phyloP scores from a whole-genome alignment of 768 basidiomycete species.

The Collybiopsis confluens region DNA sequence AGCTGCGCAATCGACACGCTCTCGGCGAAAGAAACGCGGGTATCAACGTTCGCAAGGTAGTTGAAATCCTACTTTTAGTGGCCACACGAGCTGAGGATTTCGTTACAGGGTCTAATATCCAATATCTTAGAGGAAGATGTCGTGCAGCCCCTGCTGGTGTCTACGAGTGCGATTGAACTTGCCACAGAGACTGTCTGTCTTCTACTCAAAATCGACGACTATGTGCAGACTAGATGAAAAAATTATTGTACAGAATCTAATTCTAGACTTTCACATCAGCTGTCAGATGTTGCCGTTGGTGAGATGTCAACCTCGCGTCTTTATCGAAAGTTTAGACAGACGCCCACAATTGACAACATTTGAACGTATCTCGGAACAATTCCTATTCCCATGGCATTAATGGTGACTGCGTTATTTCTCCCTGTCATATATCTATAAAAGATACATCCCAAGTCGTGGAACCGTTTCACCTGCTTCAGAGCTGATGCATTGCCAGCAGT shows the following conservation, averaged over 20 bases:
- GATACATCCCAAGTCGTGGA: too few relatives aligned
- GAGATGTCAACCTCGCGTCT: too few relatives aligned
- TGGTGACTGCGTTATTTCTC: too few relatives aligned
- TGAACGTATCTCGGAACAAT: too few relatives aligned
- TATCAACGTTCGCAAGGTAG: conserved; percentile 95
- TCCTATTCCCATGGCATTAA: too few relatives aligned
- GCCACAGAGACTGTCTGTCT: conserved; percentile 97
- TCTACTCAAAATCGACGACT: conserved; percentile 93
- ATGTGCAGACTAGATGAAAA: conserved; percentile 69
- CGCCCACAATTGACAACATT: too few relatives aligned
- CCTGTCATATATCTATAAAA: too few relatives aligned
- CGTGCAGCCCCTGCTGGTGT: conserved; percentile 91
- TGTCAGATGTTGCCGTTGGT: too few relatives aligned
- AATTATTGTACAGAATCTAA: not conserved
- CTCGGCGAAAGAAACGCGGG: conserved; percentile 92
- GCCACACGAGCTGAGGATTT: not conserved
- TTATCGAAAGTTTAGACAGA: too few relatives aligned
- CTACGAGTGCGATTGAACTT: conserved; percentile 92
- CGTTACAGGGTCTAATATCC: conserved; percentile 80
- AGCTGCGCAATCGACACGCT: conserved; percentile 94
- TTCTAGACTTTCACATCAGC: too few relatives aligned
- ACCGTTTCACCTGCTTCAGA: too few relatives aligned
- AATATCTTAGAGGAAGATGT: conserved; percentile 98
- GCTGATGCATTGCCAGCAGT: too few relatives aligned
- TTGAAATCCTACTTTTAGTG: conserved; percentile 14